Conservation (phyloP, 768 basidiomycete genomes). For the Suillus subaureus region DNA sequence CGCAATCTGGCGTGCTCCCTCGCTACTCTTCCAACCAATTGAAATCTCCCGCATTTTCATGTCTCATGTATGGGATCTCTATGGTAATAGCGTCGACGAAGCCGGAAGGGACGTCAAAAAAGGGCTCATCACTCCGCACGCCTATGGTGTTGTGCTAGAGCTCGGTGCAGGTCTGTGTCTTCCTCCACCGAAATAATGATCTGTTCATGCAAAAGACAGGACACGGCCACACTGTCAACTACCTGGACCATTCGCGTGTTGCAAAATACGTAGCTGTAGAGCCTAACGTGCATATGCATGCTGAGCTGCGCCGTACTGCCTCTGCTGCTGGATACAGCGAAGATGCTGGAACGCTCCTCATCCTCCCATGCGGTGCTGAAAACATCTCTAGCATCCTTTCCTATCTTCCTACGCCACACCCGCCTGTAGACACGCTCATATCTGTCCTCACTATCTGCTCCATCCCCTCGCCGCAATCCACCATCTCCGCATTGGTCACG, state of each 20-base stretch:
- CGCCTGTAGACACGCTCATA: conserved; percentile 59
- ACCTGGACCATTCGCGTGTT: conserved; percentile 57
- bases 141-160: conserved; percentile 65
- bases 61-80: conserved; percentile 54
- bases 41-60: conserved; percentile 58
- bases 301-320: conserved; percentile 51
- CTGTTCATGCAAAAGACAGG: conserved; percentile 39
- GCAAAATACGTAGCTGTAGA: conserved; percentile 73
- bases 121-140: conserved; percentile 52
- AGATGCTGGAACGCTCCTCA: conserved; percentile 50
- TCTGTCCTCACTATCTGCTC: conserved; percentile 70
- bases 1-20: conserved; percentile 42
- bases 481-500: conserved; percentile 46
- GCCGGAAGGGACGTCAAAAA: conserved; percentile 43
- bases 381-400: conserved; percentile 51
- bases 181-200: background rate
- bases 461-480: conserved; percentile 55
- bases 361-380: conserved; percentile 68
- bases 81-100: conserved; percentile 51
- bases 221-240: conserved; percentile 62
- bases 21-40: conserved; percentile 46
- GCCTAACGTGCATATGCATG: conserved; percentile 69
- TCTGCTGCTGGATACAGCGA: conserved; percentile 54
- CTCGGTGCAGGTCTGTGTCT: conserved; percentile 58
- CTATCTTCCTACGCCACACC: conserved; percentile 33